Base-by-base conservation (phyloP, 495 filamentous ascomycete species). In the Tetracladium marchalianum region DNA sequence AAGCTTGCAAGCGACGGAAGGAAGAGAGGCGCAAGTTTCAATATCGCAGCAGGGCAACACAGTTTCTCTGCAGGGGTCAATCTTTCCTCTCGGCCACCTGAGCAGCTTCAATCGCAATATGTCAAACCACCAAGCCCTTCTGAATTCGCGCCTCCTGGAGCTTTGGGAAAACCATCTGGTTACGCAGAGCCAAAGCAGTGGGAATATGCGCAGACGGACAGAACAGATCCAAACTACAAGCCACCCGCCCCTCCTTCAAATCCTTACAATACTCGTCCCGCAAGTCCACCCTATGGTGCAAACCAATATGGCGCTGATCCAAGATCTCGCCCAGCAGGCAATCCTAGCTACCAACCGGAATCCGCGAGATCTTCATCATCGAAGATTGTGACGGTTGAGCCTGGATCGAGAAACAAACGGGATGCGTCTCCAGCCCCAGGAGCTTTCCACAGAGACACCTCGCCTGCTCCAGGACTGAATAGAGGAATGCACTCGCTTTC, bases 401-500 rank as follows among this genome's bases (percentile, higher is more conserved):
- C 66, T 10, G 49, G 57, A 39, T 43, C 50, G 11, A 34, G 51
- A 36, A 3, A 27, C 3, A 27, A 27, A 27, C 22, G 22, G 7
- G 22, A 27, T 27, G 22, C 22, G 22, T 27, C 22, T 27, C 22
- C 22, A 3, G 22, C 3, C 3, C 22, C 22, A 27, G 22, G 22
- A 27, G 22, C 22, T 27, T 27, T 3, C 7, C 48, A 44, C 1
- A 51, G 42, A 12, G 53, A 54, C 18, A 22, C 47, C 35, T 45
- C 56, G 38, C 43, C 58, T 13, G 22, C 39, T n/a, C 22, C 41
- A 5, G 46, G 44, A 34, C 39, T 52, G 31, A 48, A 41, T 53
- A 62, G 57, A 50, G 62, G 66, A 51, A 71, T 68, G 44, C 61
- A 56, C 40, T 76, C 66, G 2, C 65, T 69, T 9, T 64, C 58